These are phyloP conservation scores for Fusarium transvaalense DNA, from an alignment of 2,329 filamentous ascomycete species.

Conservation along the genomic window DNA sequence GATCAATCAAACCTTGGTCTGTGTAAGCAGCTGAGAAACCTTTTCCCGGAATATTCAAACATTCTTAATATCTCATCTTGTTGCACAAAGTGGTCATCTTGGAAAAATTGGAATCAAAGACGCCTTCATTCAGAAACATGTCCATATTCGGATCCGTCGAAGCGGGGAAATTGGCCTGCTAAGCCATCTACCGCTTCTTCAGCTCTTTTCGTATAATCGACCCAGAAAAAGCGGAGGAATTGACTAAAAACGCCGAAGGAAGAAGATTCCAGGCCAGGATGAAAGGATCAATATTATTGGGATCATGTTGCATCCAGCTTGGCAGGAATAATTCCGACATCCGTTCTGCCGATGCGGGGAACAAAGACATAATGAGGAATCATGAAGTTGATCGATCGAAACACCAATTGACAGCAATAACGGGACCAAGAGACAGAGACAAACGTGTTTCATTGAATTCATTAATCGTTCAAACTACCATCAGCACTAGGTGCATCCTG, in stretches of 20 bases:
- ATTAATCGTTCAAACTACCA: not conserved
- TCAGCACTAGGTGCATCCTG: not conserved
- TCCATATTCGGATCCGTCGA: constrained; percentile 12
- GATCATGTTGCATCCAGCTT: not conserved
- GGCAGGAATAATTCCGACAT: not conserved
- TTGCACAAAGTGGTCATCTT: not conserved
- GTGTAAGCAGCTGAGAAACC: not conserved
- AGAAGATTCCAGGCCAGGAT: not conserved
- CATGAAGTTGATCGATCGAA: not conserved
- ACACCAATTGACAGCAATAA: not conserved
- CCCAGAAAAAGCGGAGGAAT: constrained; percentile 23
- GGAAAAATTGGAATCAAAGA: constrained; percentile 1
- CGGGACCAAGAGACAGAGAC: not conserved
- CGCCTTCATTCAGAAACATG: not conserved
- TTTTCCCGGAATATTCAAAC: not conserved
- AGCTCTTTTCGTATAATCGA: constrained; percentile 1
- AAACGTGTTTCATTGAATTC: not conserved
- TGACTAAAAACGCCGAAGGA: constrained; percentile 26
- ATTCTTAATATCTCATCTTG: not conserved
- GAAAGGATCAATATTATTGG: not conserved
- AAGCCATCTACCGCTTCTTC: not conserved
- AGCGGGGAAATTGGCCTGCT: constrained; percentile 9
- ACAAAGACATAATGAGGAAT: not conserved
- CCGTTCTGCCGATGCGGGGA: constrained; percentile 20
- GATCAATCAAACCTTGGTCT: not conserved